These are phyloP conservation scores for Pinus taeda DNA, from an alignment of 75 land plant genomes.

Conservation along the genomic window DNA sequence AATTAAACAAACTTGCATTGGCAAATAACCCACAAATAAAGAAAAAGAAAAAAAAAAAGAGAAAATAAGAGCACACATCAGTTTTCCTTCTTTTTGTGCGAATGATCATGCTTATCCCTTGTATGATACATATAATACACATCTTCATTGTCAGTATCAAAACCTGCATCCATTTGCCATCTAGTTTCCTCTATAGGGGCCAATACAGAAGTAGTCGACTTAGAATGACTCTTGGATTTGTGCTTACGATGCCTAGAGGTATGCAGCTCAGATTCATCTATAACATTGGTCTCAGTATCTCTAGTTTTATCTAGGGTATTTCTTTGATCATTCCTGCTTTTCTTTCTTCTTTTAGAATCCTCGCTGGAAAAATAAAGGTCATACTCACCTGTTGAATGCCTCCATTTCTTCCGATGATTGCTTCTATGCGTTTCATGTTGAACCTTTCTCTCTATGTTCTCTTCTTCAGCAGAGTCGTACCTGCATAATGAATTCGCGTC, in stretches of 20 bases:
- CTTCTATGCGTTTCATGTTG: slow-evolving; percentile 13
- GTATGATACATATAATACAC: slow-evolving; percentile 7
- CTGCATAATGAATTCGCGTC: slow-evolving; percentile 3
- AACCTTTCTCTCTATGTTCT: slow-evolving; percentile 7
- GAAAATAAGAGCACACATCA: not conserved
- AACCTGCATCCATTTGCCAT: slow-evolving; percentile 20
- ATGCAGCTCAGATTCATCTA: slow-evolving; percentile 12
- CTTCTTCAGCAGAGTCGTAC: slow-evolving; percentile 4
- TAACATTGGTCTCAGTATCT: slow-evolving; percentile 15
- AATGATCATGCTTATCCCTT: slow-evolving; percentile 10
- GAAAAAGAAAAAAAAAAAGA: not conserved
- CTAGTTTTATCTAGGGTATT: slow-evolving; percentile 20
- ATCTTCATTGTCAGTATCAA: slow-evolving; percentile 9
- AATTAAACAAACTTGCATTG: slow-evolving; percentile 2
- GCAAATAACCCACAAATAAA: slow-evolving; percentile 10
- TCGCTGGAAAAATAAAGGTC: slow-evolving; percentile 18
- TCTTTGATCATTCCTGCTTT: slow-evolving; percentile 19
- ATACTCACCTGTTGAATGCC: slow-evolving; percentile 18
- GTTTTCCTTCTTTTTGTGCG: slow-evolving; percentile 3
- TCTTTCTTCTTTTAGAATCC: slow-evolving; percentile 13
- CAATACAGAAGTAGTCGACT: slow-evolving; percentile 9
- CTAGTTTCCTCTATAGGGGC: slow-evolving; percentile 24
- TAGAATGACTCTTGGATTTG: slow-evolving; percentile 18
- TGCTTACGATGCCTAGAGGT: slow-evolving; percentile 11
- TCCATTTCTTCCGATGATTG: slow-evolving; percentile 12